Base-by-base conservation (phyloP, 139 green algal species). In the Picochlorum costavermella region DNA sequence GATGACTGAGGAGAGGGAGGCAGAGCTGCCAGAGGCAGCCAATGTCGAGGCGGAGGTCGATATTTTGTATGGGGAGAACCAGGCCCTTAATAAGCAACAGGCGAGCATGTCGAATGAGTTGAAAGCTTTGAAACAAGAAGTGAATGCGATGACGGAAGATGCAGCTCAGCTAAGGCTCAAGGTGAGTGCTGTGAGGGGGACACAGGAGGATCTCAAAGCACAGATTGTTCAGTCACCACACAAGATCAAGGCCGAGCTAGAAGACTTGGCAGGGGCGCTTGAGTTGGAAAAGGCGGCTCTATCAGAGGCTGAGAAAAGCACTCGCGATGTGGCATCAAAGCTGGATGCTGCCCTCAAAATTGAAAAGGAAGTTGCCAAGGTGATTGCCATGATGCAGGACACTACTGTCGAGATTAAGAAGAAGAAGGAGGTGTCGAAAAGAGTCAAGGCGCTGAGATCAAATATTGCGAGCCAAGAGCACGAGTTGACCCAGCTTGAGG, bases 221-320 rank as follows among this genome's bases (percentile, higher is more conserved):
- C 81, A 90, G 67, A 81, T 95, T n/a, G 87, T 95, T 25, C 81
- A 90, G 79, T 78, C 71, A 10, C 75, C 74, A 4, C 73, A 81
- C 37, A 78, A 73, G 63, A 56, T 81, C 36, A 57, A 76, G 20
- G 60, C 61, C 30, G 60, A 50, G 60, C 60, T 83, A 55, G 56
- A 73, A 43, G 77, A 81, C 45, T 44, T 86, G 5, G 20, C 26
- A 9, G 43, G 49, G 48, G 79, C 73, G 4, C 66, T 83, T 16
- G 75, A 81, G 60, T 28, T 60, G 17, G 79, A 87, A 67, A 70
- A 74, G 1, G 50, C 2, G 5, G 48, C 50, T 13, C 57, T 77
- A 13, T 51, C 61, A 0, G 74, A 82, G 13, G 76, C 76, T 4
- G 75, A 86, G 25, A 50, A 58, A 5, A 67, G 65, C 10, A 56